Percentiles rank a stretch among this genome's conserved stretches.
Evolutionary conservation across 352 stramenopile genomes (phyloP).

Genomic region (Phytophthora brassicae): DNA sequence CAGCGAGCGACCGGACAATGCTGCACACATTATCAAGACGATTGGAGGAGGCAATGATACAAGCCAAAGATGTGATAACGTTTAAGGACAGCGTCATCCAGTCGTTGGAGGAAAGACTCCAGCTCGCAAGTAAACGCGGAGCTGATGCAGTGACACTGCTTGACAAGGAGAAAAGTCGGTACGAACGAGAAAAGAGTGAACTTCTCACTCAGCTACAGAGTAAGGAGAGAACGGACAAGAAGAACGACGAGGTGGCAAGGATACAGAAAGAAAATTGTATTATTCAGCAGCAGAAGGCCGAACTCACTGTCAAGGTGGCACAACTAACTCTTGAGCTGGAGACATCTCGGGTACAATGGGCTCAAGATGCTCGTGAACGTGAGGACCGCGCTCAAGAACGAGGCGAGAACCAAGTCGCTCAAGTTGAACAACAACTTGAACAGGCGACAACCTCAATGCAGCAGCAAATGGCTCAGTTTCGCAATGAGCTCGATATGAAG

Average conservation of each 20-base stretch:
- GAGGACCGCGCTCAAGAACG: conserved; percentile 20
- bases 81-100: conserved; percentile 65
- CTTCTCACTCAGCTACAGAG: conserved; percentile 28
- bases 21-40: conserved; percentile 58
- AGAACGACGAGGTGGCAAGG: conserved; percentile 20
- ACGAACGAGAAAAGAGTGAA: conserved; percentile 21
- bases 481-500: conserved; percentile 29
- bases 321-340: conserved; percentile 40
- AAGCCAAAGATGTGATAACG: conserved; percentile 70
- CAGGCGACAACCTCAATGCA: conserved; percentile 41
- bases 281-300: conserved; percentile 35
- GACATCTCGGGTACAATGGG: conserved; percentile 23
- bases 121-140: conserved; percentile 31
- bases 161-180: conserved; percentile 18
- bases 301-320: conserved; percentile 31
- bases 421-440: conserved; percentile 21
- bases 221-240: conserved; percentile 4
- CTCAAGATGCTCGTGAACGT: conserved; percentile 21
- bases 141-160: conserved; percentile 18
- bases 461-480: conserved; percentile 34
- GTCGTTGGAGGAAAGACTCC: conserved; percentile 44
- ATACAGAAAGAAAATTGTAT: conserved; percentile 11
- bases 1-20: conserved; percentile 37
- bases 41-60: conserved; percentile 61
- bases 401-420: conserved; percentile 13